These are phyloP conservation scores for Cynara cardunculus DNA, from an alignment of 129 eudicot genomes.

Conservation along the genomic window DNA sequence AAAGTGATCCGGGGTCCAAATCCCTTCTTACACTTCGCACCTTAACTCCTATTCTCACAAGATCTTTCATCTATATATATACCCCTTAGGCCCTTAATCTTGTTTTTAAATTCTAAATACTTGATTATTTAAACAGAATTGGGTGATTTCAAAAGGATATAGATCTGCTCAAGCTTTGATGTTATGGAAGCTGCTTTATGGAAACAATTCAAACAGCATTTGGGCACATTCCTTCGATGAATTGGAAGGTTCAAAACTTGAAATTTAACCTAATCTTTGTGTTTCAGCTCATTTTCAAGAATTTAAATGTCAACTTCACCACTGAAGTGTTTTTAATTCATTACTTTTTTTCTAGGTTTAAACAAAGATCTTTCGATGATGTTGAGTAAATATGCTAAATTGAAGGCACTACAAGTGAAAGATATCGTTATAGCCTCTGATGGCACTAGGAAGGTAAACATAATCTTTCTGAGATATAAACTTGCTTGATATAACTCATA, in stretches of 20 bases:
- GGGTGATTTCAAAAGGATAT: conserved; percentile 78
- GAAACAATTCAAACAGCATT: conserved; percentile 51
- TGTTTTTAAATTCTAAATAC: background rate
- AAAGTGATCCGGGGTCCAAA: too few species aligned
- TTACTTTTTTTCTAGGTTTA: conserved; percentile 43
- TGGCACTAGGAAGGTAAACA: conserved; percentile 91
- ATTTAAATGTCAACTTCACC: background rate
- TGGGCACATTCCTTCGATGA: conserved; percentile 75
- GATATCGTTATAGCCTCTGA: conserved; percentile 68
- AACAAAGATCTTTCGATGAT: conserved; percentile 71
- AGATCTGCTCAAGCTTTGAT: conserved; percentile 93
- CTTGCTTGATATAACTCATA: conserved; percentile 7
- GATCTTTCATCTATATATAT: too few species aligned
- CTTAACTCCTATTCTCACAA: too few species aligned
- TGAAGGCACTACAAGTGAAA: conserved; percentile 64
- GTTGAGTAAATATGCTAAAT: conserved; percentile 60
- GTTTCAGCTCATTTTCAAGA: background rate
- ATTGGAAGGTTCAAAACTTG: conserved; percentile 54
- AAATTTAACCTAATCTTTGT: background rate
- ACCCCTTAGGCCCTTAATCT: background rate
- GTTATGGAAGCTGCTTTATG: conserved; percentile 92
- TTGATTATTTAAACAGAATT: conserved; percentile 47
- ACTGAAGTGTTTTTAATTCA: background rate
- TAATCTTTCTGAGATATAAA: conserved; percentile 14
- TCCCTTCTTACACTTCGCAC: too few species aligned